Evolutionary conservation across 495 filamentous ascomycete species (phyloP).

Genomic region (Aspergillus diversus): DNA sequence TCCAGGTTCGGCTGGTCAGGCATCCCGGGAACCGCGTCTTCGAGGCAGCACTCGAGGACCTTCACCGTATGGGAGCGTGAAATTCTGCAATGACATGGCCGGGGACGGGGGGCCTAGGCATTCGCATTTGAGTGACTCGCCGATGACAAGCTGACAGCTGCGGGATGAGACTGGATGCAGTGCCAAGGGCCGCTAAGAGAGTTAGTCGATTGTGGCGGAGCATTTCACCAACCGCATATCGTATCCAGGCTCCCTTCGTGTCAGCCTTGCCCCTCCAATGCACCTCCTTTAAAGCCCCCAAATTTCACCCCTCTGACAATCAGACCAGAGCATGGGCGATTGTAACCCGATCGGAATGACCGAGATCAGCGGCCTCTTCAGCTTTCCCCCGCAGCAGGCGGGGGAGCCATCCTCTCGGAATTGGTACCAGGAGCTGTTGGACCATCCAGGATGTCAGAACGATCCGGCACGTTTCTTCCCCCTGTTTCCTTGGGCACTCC

Average conservation of each 20-base stretch:
- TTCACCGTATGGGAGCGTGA: background rate
- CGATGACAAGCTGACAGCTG: background rate
- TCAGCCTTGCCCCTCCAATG: conserved; percentile 5
- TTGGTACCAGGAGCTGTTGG: conserved; percentile 16
- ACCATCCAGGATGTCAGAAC: conserved; percentile 14
- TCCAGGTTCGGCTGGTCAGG: background rate
- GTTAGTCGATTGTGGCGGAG: conserved; percentile 3
- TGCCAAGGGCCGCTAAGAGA: background rate
- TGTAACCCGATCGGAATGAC: conserved; percentile 3
- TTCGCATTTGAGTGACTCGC: background rate
- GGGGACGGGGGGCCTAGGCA: background rate
- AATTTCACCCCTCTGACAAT: background rate
- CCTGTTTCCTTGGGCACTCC: too few species aligned
- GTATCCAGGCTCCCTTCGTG: background rate
- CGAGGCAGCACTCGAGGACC: background rate
- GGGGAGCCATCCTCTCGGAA: conserved; percentile 14
- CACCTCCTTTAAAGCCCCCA: background rate
- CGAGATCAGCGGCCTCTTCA: conserved; percentile 1
- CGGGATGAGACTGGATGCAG: background rate
- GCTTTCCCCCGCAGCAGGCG: conserved; percentile 13
- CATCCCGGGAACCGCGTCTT: conserved; percentile 1
- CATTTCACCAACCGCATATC: background rate
- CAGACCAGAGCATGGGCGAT: background rate
- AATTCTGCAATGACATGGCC: background rate
- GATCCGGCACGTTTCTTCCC: conserved; percentile 1